Evolutionary conservation across 306 rosid species (phyloP), one percentile per base, ranked within the genome.

Genomic region (Malus fusca): DNA sequence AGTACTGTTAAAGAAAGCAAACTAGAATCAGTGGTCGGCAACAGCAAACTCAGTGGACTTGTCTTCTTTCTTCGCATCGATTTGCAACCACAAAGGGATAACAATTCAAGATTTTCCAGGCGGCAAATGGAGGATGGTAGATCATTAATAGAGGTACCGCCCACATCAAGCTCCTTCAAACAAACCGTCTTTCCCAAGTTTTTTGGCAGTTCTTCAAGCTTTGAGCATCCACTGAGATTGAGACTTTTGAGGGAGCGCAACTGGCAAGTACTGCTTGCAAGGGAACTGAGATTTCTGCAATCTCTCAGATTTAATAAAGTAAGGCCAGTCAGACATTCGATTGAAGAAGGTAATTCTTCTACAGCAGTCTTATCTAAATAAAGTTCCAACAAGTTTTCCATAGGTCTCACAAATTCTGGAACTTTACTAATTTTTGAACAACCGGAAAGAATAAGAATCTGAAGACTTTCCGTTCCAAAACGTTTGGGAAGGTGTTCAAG

Each of bases 141-240:
- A 17, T 12, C 64, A 22, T 26, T 21, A 9, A 22, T 53, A 11
- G 67, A 28, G 0, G 60, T 30, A 63, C 62, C 73, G 21, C 78
- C 51, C 68, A 56, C 30, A 37, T 79, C 37, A 31, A 66, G 53
- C 73, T 79, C 82, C 68, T 12, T 73, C 51, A 73, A 40, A 48
- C 58, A 31, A 31, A 35, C 78, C 6, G 18, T 25, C 4, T 77
- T 15, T 28, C 62, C 62, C 75, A 71, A 14, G 56, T 12, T 31
- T 18, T 76, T 15, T 35, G 72, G 66, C 33, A 43, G 21, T 12
- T 46, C 58, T 42, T 25, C 44, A 2, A 76, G 80, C 26, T 26
- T 76, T 30, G 31, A 67, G 72, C 80, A 76, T 22, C 68, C 68
- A 7, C 66, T 33, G 44, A 76, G 33, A 55, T 76, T 19, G 4